These are phyloP conservation scores for Pseudoscleropodium purum DNA, from an alignment of 225 moss, liverwort and hornwort genomes.

Conservation along the genomic window DNA sequence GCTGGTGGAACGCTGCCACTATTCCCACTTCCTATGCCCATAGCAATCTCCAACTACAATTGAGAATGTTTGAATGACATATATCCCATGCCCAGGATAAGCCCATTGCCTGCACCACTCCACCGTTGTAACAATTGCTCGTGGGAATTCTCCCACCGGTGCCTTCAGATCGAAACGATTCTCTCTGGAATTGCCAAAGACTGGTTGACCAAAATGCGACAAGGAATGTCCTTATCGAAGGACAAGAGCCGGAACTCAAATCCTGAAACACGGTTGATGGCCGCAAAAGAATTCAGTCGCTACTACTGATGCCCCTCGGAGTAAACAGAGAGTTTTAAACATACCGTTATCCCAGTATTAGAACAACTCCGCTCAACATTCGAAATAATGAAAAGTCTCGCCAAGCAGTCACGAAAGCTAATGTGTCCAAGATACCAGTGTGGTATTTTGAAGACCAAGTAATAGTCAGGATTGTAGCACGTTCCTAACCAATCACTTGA, in stretches of 20 bases:
- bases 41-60: constrained; percentile 34
- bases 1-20: constrained; percentile 38
- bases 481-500: not conserved
- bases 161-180: not conserved
- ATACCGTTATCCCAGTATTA: not conserved
- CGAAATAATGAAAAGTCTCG: not conserved
- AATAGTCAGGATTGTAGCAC: not conserved
- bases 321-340: not conserved
- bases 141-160: not conserved
- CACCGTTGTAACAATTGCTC: not conserved
- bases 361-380: not conserved
- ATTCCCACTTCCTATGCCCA: constrained; percentile 45
- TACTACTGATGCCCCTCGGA: not conserved
- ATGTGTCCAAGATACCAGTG: not conserved
- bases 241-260: not conserved
- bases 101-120: constrained; percentile 51
- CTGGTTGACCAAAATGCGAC: not conserved
- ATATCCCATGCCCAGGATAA: constrained; percentile 34
- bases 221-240: not conserved
- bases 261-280: not conserved
- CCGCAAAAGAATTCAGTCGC: not conserved
- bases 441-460: not conserved
- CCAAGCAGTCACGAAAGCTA: not conserved
- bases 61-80: constrained; percentile 6
- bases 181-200: not conserved